Base-by-base conservation (phyloP, 1,284 basidiomycete genomes). In the Cutaneotrichosporon cutaneum region DNA sequence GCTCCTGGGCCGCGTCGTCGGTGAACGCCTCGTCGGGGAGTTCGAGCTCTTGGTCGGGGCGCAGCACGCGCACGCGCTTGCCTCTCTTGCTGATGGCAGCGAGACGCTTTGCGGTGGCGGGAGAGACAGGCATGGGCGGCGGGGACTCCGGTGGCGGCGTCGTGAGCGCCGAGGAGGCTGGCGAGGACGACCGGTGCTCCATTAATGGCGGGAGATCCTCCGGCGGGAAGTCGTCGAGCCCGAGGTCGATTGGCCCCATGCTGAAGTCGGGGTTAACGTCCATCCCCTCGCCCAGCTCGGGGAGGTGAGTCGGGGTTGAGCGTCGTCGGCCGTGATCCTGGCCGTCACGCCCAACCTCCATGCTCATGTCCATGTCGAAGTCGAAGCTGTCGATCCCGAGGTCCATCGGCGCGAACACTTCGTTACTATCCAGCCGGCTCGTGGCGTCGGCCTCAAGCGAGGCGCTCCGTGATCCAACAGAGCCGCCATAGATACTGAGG, bases 291-390 rank as follows among this genome's bases (percentile, higher is more conserved):
- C 22, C 33, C 2, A 26, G 11, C 66, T 73, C 82, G 50, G 75
- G 77, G 18, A 82, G 85, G 44, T 86, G 27, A 6, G 27, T 47
- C n/a, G 22, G 42, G 27, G 48, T 35, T 21, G 60, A 60, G n/a
- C 35, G 33, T 22, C 35, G 33, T 27, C 30, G 42, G 35, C 27
- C 36, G 42, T 14, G 53, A 22, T 36, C 58, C 36, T 56, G 13
- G 85, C 86, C 88, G 68, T 90, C 88, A 78, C 89, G 88, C 67
- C 88, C 89, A 36, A 88, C 83, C 66, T 88, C 90, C 47, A 90
- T 67, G 26, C 59, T 58, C 59, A 56, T 47, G 54, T 64, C 72
- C 59, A 56, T 47, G 54, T 64, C 72, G 10, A 75, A 58, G 33
- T 36, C 52, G 6, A 54, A 22, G 52, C 11, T 32, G 57, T 72